Evolutionary conservation across 352 stramenopile genomes (phyloP), one percentile per base, ranked within the genome.

Genomic region (Pythium monospermum): DNA sequence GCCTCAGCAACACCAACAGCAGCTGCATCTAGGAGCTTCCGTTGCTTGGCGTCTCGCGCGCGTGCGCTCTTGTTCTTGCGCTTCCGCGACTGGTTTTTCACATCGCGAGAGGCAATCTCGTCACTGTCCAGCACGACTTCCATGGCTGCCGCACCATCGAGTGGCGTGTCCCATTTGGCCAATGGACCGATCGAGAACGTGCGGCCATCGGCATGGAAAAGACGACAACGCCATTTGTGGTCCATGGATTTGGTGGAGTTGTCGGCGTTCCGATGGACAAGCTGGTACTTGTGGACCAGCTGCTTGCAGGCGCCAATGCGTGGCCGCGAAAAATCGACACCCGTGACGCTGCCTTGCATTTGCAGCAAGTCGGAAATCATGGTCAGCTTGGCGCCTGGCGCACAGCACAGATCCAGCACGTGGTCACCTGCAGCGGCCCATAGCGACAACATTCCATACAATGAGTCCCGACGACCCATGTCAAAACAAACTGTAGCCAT

Each of bases 391-490:
- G 89, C 73, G 11, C 95, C 92, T 13, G 95, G 95, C 43, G 85
- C 88, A 53, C 89, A 98, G 64, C 95, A 98, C 49, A 98, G 65
- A 72, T 98, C 93, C 33, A 98, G 69, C 6, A 98, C 83, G 40
- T 95, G 75, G 21, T 92, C 73, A 46, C 83, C 76, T 60, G 26
- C 25, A 45, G 39, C 18, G 19, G 23, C 41, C 22, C 16, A 31
- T 21, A 13, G 38, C 18, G 27, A 37, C 21, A 18, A 13, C 11
- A 21, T 41, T 46, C 15, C 1, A 7, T 35, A 4, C 23, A 27
- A 36, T 19, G 25, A 35, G 30, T 35, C 13, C 13, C 30, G 7
- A 13, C 13, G 30, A 8, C 8, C 8, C 30, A 35, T 35, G 30
- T 35, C 8, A 35, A 8, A n/a, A n/a, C 31, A 21, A 32, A 44